A percentile compares a stretch with the other conserved stretches of the same genome.
phyloP scores from a whole-genome alignment of 169 alveolate species.

The Cryptosporidium muris region DNA sequence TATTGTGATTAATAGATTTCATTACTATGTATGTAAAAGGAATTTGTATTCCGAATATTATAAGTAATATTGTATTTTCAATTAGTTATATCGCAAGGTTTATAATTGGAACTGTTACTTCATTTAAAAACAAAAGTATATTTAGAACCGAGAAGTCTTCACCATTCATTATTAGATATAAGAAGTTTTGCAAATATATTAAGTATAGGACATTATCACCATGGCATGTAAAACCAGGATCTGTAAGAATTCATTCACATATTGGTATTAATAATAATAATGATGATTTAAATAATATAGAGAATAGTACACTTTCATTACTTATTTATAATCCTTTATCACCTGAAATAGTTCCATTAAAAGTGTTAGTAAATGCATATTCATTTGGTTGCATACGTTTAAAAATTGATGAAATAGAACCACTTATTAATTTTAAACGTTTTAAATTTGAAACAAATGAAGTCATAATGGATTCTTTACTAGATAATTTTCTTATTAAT shows the following conservation, averaged over 20 bases:
- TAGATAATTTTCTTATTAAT: conserved; percentile 23
- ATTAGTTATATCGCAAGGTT: neutral
- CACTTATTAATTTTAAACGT: conserved; percentile 17
- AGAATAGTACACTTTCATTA: conserved; percentile 23
- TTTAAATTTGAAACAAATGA: conserved; percentile 23
- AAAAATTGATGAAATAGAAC: conserved; percentile 43
- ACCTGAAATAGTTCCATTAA: conserved; percentile 27
- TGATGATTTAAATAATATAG: neutral
- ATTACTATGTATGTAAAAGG: too few species aligned
- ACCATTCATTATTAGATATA: conserved; percentile 62
- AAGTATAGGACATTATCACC: conserved; percentile 12
- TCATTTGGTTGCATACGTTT: conserved; percentile 30
- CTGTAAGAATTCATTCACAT: neutral
- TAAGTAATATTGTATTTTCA: too few species aligned
- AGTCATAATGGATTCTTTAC: conserved; percentile 20
- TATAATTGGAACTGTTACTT: conserved; percentile 12
- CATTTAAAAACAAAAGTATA: conserved; percentile 34
- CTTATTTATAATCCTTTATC: conserved; percentile 15
- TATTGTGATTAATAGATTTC: too few species aligned
- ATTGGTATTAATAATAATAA: neutral
- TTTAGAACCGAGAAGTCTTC: conserved; percentile 48
- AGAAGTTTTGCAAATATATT: conserved; percentile 26
- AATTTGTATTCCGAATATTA: too few species aligned
- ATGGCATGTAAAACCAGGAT: conserved; percentile 28
- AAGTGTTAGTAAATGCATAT: conserved; percentile 22